Evolutionary conservation across 1,284 basidiomycete genomes (phyloP).

Genomic region (Heterobasidion annosum): DNA sequence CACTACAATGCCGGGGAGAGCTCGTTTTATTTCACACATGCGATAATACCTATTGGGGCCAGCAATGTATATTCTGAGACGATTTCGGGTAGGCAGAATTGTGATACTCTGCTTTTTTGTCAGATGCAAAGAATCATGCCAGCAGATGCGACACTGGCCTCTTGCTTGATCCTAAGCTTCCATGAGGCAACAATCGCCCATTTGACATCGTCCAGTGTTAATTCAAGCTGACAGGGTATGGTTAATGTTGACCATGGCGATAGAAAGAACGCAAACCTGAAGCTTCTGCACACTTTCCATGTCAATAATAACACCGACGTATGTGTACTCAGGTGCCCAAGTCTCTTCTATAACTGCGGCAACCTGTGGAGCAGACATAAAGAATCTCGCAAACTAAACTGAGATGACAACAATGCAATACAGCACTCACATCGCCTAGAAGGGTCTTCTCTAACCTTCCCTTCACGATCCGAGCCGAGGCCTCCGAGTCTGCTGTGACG

Average conservation of each 20-base stretch:
- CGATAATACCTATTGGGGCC: slow-evolving; percentile 84
- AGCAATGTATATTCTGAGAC: slow-evolving; percentile 85
- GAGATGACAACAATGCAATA: too few species aligned
- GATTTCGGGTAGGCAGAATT: slow-evolving; percentile 65
- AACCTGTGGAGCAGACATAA: slow-evolving; percentile 41
- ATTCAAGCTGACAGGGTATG: slow-evolving; percentile 57
- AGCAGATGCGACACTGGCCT: slow-evolving; percentile 31
- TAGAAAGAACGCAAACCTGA: slow-evolving; percentile 47
- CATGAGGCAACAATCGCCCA: slow-evolving; percentile 82
- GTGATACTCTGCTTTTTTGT: slow-evolving; percentile 49
- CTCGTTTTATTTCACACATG: slow-evolving; percentile 77
- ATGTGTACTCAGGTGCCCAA: slow-evolving; percentile 92
- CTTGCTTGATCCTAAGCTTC: slow-evolving; percentile 90
- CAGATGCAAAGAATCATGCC: not conserved
- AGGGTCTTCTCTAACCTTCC: slow-evolving; percentile 94
- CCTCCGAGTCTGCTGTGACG: slow-evolving; percentile 78
- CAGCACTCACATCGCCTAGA: slow-evolving; percentile 73
- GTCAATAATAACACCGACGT: slow-evolving; percentile 91
- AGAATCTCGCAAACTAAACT: too few species aligned
- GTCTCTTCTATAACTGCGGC: slow-evolving; percentile 92
- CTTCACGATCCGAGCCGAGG: slow-evolving; percentile 95
- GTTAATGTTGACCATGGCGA: not conserved
- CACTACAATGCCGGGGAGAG: slow-evolving; percentile 77
- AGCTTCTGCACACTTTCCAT: slow-evolving; percentile 83
- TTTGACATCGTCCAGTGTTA: slow-evolving; percentile 90